Evolutionary conservation across 2,329 filamentous ascomycete species (phyloP).

Genomic region (Penicillium sp.): DNA sequence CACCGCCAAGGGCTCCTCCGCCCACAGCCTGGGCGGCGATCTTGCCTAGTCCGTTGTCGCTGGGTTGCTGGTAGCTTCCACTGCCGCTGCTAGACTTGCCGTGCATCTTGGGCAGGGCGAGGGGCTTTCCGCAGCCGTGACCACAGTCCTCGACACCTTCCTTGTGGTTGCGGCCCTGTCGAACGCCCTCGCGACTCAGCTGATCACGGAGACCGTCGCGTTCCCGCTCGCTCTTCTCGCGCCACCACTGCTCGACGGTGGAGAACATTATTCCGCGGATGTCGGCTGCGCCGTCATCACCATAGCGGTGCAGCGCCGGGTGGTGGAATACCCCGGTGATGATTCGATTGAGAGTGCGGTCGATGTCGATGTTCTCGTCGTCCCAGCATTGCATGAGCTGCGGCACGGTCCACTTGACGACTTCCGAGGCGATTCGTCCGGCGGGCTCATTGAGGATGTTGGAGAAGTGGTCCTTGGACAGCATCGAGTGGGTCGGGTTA

Average conservation of each 20-base stretch:
- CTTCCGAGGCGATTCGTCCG: conserved; percentile 75
- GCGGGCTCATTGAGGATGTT: conserved; percentile 88
- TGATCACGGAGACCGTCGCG: conserved; percentile 70
- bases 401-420: conserved; percentile 83
- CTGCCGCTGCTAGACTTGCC: conserved; percentile 18
- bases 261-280: conserved; percentile 76
- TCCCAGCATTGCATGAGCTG: conserved; percentile 89
- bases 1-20: conserved; percentile 66
- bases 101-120: conserved; percentile 69
- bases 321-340: conserved; percentile 84
- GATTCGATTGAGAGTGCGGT: conserved; percentile 73
- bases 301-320: conserved; percentile 72
- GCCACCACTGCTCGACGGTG: conserved; percentile 85
- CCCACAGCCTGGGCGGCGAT: conserved; percentile 62
- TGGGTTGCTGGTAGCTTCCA: conserved; percentile 18
- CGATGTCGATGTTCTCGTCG: conserved; percentile 68
- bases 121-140: conserved; percentile 79
- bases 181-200: conserved; percentile 76
- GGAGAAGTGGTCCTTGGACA: conserved; percentile 93
- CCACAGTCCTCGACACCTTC: conserved; percentile 80
- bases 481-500: conserved; percentile 92
- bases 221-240: conserved; percentile 61
- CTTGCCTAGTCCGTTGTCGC: conserved; percentile 47
- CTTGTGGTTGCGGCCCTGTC: conserved; percentile 80
- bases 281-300: conserved; percentile 69